Percentiles rank a stretch among this genome's conserved stretches.
phyloP scores from a whole-genome alignment of 345 rosid species.

The Acer campestre region DNA sequence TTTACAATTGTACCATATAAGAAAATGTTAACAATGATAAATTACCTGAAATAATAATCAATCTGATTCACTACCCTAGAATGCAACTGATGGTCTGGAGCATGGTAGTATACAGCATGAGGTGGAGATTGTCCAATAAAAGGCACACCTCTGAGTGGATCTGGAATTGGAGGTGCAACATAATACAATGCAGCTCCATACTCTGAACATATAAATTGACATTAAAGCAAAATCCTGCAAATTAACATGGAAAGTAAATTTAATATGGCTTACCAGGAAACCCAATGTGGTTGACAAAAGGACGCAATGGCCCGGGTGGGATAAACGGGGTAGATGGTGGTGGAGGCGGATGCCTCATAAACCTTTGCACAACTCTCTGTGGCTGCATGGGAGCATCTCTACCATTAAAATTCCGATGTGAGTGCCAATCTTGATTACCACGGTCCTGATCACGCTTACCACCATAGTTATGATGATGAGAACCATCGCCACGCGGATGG shows the following conservation, averaged over 20 bases:
- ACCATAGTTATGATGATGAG: constrained; percentile 70
- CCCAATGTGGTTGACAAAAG: constrained; percentile 53
- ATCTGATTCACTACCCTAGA: constrained; percentile 62
- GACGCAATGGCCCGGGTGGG: constrained; percentile 47
- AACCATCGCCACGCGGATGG: constrained; percentile 56
- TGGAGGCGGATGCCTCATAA: constrained; percentile 61
- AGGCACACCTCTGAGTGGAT: constrained; percentile 45
- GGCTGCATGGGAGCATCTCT: constrained; percentile 69
- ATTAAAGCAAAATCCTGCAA: constrained; percentile 29
- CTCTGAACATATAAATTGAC: constrained; percentile 39
- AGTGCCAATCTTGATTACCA: constrained; percentile 65
- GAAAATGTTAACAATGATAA: constrained; percentile 11
- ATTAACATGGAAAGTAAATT: constrained; percentile 7
- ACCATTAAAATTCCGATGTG: constrained; percentile 56
- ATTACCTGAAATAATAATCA: constrained; percentile 87
- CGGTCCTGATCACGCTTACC: constrained; percentile 78
- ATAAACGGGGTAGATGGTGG: constrained; percentile 49
- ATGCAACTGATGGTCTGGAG: constrained; percentile 57
- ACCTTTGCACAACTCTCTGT: constrained; percentile 57
- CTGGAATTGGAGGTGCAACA: constrained; percentile 46
- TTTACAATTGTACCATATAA: background rate
- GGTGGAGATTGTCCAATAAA: constrained; percentile 48
- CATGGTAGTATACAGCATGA: constrained; percentile 46
- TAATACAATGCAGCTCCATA: constrained; percentile 50
- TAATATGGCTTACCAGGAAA: constrained; percentile 59